These are phyloP conservation scores for Ilex paraguariensis DNA, from an alignment of 305 asterid genomes.

Conservation along the genomic window DNA sequence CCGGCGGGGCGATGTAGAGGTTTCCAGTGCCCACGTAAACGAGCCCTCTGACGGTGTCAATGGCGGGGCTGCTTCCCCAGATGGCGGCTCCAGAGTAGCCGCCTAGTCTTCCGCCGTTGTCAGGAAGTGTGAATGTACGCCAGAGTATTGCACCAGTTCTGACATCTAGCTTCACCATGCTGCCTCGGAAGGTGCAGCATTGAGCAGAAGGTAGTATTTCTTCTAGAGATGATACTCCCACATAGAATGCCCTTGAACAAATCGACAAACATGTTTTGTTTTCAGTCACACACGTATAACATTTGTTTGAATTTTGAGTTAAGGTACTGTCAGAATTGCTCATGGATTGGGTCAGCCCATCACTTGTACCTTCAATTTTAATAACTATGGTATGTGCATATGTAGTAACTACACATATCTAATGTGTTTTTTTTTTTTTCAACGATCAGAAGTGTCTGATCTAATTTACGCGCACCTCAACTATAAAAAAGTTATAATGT, in stretches of 20 bases:
- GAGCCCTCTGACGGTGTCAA: conserved; percentile 33
- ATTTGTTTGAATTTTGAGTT: too few species aligned
- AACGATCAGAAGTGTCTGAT: too few species aligned
- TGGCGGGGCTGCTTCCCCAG: conserved; percentile 85
- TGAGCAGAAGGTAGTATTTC: conserved; percentile 25
- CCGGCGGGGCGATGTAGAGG: conserved; percentile 52
- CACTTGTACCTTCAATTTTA: too few species aligned
- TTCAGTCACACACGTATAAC: too few species aligned
- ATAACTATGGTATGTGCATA: too few species aligned
- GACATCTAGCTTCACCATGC: conserved; percentile 56
- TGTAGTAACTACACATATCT: too few species aligned
- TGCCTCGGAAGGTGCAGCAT: conserved; percentile 75
- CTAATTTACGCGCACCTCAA: too few species aligned
- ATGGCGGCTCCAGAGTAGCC: conserved; percentile 60
- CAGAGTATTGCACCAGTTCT: conserved; percentile 49
- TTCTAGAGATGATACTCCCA: conserved; percentile 72
- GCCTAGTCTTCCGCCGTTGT: conserved; percentile 49
- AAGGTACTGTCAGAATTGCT: too few species aligned
- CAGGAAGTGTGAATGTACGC: conserved; percentile 76
- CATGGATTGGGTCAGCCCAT: too few species aligned
- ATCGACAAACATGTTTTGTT: too few species aligned
- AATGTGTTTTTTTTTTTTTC: too few species aligned
- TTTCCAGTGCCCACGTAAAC: conserved; percentile 63
- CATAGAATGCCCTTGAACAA: conserved; percentile 31
- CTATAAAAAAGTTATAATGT: too few species aligned